Evolutionary conservation across 2,329 filamentous ascomycete species (phyloP), one percentile per base, ranked within the genome.

Genomic region (Cytospora leucostoma): DNA sequence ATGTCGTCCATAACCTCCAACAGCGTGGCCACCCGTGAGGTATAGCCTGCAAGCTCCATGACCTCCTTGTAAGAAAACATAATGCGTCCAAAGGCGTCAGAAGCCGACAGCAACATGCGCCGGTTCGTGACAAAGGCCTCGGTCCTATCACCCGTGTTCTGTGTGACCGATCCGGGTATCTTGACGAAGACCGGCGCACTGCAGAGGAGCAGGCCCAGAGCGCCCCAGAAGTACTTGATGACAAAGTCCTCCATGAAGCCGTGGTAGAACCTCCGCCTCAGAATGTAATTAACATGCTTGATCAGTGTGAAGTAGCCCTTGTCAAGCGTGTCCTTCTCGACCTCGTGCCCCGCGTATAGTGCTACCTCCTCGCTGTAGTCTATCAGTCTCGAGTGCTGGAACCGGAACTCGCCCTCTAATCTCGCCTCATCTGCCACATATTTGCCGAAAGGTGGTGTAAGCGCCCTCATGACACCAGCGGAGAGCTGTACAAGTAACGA

Each of bases 181-280:
- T 94, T 94, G 81, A 99, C 91, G 75, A 99, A 99, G 2, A 98
- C 94, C 0, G 95, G 95, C 0, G 97, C 88, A 75, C 92, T 96
- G 80, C 95, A 99, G 11, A 99, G 87, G 67, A 97, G 77, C 67
- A 99, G 83, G 1, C 95, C 95, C 51, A 99, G 77, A 2, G 95
- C 94, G 49, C 95, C 95, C 95, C 95, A 99, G 77, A 98, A 95
- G 75, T 99, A 99, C 77, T 99, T 99, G 77, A 99, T 97, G 63
- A 98, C 92, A 76, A 97, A 99, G 75, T 99, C 95, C 75, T 99
- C 95, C 94, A 98, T 97, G 71, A 99, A 89, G n/a, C 93, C 94
- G 74, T 99, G 94, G 75, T 98, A 98, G 75, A 99, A 91, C 56
- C 95, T 87, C 66, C 92, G 84, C 47, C 93, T 85, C 66, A 99